A percentile compares a stretch with the other conserved stretches of the same genome.
Conservation (phyloP, 805 yeast genomes). For the Candida montana region DNA sequence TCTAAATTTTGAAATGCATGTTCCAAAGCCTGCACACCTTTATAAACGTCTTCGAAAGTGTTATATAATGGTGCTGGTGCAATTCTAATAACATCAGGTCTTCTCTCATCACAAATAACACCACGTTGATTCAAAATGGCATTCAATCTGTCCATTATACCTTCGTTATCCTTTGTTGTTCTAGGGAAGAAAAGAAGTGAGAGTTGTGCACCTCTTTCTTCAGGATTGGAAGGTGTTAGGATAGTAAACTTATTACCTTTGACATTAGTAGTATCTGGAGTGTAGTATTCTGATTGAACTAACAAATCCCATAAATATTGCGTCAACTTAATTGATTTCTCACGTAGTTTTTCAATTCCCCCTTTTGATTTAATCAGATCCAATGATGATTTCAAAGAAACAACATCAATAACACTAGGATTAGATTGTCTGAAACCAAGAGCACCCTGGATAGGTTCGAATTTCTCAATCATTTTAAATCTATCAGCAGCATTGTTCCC, state of each 20-base stretch:
- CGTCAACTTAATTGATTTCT: slow-evolving; percentile 55
- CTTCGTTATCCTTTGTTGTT: slow-evolving; percentile 27
- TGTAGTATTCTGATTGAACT: slow-evolving; percentile 40
- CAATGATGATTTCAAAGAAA: slow-evolving; percentile 62
- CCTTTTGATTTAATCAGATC: slow-evolving; percentile 55
- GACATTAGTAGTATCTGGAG: slow-evolving; percentile 11
- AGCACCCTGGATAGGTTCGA: slow-evolving; percentile 82
- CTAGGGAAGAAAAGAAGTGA: slow-evolving; percentile 64
- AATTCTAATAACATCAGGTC: slow-evolving; percentile 86
- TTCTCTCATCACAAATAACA: slow-evolving; percentile 80
- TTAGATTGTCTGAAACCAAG: slow-evolving; percentile 85
- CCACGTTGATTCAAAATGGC: slow-evolving; percentile 46
- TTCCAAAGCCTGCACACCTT: slow-evolving; percentile 41
- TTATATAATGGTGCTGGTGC: slow-evolving; percentile 87
- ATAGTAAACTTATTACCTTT: slow-evolving; percentile 43
- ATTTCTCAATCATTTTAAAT: slow-evolving; percentile 73
- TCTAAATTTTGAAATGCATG: slow-evolving; percentile 17
- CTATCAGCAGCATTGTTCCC: slow-evolving; percentile 70
- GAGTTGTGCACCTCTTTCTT: slow-evolving; percentile 75
- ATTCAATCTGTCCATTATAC: slow-evolving; percentile 60
- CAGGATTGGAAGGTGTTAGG: slow-evolving; percentile 59
- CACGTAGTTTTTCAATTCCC: slow-evolving; percentile 54
- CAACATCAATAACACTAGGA: slow-evolving; percentile 84
- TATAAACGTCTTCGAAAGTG: slow-evolving; percentile 57
- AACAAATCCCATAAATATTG: slow-evolving; percentile 47